Conservation (phyloP, 345 rosid genomes). For the Limnanthes douglasii region DNA sequence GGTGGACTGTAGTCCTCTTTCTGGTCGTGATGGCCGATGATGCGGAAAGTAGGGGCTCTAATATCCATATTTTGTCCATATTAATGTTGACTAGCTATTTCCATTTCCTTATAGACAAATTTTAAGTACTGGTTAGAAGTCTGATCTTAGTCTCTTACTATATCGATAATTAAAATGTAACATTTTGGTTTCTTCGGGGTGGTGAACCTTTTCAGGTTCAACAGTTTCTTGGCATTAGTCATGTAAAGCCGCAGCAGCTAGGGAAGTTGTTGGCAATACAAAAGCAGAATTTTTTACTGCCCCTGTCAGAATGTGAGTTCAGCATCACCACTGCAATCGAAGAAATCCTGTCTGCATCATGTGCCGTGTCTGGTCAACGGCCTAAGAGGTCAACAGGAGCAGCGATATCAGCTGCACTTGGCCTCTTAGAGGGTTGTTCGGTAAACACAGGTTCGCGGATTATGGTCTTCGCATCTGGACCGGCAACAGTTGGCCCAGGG, state of each 20-base stretch:
- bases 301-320: slow-evolving; percentile 72
- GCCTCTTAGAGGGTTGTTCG: slow-evolving; percentile 62
- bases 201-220: slow-evolving; percentile 32
- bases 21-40: too few species aligned
- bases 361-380: slow-evolving; percentile 36
- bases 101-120: too few species aligned
- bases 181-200: too few species aligned
- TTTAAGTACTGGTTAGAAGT: too few species aligned
- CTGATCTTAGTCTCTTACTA: too few species aligned
- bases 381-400: slow-evolving; percentile 81
- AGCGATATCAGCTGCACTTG: slow-evolving; percentile 66
- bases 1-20: too few species aligned
- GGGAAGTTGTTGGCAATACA: slow-evolving; percentile 32
- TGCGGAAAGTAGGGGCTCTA: too few species aligned
- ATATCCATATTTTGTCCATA: too few species aligned
- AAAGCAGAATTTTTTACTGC: slow-evolving; percentile 71
- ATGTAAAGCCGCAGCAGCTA: slow-evolving; percentile 27
- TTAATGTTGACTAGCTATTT: too few species aligned
- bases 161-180: too few species aligned
- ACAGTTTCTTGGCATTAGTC: slow-evolving; percentile 40
- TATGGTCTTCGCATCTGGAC: slow-evolving; percentile 92
- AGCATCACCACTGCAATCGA: slow-evolving; percentile 61
- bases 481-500: slow-evolving; percentile 87
- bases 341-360: slow-evolving; percentile 34
- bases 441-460: slow-evolving; percentile 59